Base-by-base conservation (phyloP, 23 red algal genomes). In the Agarophyton chilense region DNA sequence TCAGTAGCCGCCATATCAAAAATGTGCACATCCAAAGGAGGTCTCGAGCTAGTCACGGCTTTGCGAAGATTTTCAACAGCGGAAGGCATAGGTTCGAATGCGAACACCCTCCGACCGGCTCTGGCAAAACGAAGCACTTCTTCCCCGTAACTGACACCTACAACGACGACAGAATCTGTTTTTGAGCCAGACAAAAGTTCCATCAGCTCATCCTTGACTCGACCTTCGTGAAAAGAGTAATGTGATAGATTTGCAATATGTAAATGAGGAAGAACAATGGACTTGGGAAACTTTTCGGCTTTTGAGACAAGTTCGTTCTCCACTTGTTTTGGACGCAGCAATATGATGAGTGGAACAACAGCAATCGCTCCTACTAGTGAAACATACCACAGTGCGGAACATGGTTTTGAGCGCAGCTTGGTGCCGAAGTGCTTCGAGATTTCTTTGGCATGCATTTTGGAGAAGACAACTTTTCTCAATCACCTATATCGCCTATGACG, bases 161-260 rank as follows among this genome's bases (percentile, higher is more conserved):
- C 79, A 17, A 84, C 45, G 57, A 54, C 79, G 38, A 84, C 58
- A 28, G 79, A 22, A 21, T 26, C 18, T 7, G 79, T 22, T 5
- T 53, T 66, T 53, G 61, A 62, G 33, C 24, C 1, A 7, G 79
- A 38, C 5, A 52, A 18, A 34, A 47, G 44, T 6, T 12, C 7
- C 44, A 47, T 6, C 44, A 84, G 79, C 31, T 33, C 57, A 17
- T 41, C 29, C 50, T 84, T 62, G 79, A 66, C 29, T 4, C 33
- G 32, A n/a, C 39, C 36, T 36, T 50, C 34, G 61, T 84, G 79
- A 66, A 84, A 84, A 34, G 57, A 33, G 36, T 35, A 50, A 42
- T 84, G 79, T 19, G 79, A 84, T n/a, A 84, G 79, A 17, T 31
- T 38, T 13, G 79, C 57, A 49, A 38, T 73, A 28, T 78, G 61